phyloP scores from a whole-genome alignment of 202 grass and related monocot genomes.

The Musa balbisiana region DNA sequence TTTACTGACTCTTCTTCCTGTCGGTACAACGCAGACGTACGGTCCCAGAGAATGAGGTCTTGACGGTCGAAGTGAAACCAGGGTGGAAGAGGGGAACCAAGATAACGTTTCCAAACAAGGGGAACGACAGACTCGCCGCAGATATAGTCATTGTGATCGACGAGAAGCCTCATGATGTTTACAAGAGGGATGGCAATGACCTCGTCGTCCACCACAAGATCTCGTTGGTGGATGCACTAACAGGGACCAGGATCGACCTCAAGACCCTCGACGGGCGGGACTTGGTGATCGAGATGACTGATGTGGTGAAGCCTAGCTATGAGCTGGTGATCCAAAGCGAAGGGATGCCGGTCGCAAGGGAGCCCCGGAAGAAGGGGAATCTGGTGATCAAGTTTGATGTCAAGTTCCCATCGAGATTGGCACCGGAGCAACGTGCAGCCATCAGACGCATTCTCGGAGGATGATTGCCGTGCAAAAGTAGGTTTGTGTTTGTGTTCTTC shows the following conservation, averaged over 20 bases:
- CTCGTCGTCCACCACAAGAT: constrained; percentile 31
- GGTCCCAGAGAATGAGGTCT: constrained; percentile 45
- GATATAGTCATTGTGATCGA: constrained; percentile 72
- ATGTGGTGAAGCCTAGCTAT: constrained; percentile 37
- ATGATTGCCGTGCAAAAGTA: not conserved
- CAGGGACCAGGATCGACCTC: constrained; percentile 44
- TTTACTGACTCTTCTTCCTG: not conserved
- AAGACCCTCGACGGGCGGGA: constrained; percentile 49
- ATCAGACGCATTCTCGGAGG: constrained; percentile 6
- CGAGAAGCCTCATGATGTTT: constrained; percentile 59
- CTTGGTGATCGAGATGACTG: constrained; percentile 35
- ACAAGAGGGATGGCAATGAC: constrained; percentile 59
- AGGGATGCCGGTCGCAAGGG: constrained; percentile 66
- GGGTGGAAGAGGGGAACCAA: constrained; percentile 92
- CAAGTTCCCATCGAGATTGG: not conserved
- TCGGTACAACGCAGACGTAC: constrained; percentile 21
- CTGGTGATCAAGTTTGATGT: constrained; percentile 19
- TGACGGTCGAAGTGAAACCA: constrained; percentile 69
- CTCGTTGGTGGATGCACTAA: constrained; percentile 48
- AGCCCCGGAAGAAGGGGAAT: constrained; percentile 45
- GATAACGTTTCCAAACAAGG: constrained; percentile 63
- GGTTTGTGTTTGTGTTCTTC: not conserved
- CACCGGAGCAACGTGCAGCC: not conserved
- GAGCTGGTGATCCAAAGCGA: constrained; percentile 52
- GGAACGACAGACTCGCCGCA: constrained; percentile 33